Base-by-base conservation (phyloP, 1,284 basidiomycete species). In the Omphalotus olearius region DNA sequence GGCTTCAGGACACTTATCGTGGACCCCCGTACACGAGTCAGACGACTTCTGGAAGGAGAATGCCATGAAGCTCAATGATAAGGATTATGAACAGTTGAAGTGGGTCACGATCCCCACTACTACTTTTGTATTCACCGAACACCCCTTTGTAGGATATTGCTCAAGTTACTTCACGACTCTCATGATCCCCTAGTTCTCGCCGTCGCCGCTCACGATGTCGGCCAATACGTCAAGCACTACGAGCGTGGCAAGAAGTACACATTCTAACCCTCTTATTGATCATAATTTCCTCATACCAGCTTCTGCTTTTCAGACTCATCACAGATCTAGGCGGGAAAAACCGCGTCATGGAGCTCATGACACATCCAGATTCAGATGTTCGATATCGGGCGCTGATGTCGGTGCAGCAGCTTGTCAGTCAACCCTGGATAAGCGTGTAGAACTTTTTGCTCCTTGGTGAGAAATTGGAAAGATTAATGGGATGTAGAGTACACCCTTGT, bases 11-110 rank as follows among this genome's bases (percentile, higher is more conserved):
- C 91, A 93, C 65, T 72, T 99, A 11, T 89, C 91, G 4, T 98
- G 94, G 91, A 88, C 93, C 5, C 95, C 96, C 4, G 91, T 93
- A 16, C 97, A 99, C 65, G 91, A 94, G 64, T 92, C 91, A 6
- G 96, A 98, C 53, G 85, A 93, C 47, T 99, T 99, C 71, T 99
- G 96, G 96, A 92, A 91, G 64, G 93, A 96, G 71, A 98, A 99
- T 64, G 93, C 89, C 0, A 69, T 71, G 5, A 92, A 85, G 64
- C 70, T 98, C 46, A 90, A 91, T 59, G 92, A 95, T 56, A 82
- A 80, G 52, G 85, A 91, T 62, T 79, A 85, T 56, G 83, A 85
- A 60, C 85, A 91, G 56, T 76, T 96, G 54, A 93, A 88, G 92
- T 93, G 49, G 47, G 59, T 43, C 41, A 47, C n/a, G 36, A 3